Conservation (phyloP, 495 filamentous ascomycete genomes). For the Tuber indicum region DNA sequence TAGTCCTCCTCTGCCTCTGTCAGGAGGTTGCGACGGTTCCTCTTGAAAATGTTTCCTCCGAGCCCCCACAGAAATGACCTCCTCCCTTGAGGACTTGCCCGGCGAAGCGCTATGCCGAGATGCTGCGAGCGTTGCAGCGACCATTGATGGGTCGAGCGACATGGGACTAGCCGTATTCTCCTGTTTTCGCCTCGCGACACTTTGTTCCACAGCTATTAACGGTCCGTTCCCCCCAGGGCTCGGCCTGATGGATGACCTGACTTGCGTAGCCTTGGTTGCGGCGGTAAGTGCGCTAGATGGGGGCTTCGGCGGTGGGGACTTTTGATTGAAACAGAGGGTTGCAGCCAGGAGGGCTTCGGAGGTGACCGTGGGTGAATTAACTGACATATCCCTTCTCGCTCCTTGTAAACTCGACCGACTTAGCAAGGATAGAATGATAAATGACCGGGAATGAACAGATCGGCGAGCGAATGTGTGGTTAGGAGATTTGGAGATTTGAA, state of each 20-base stretch:
- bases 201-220: background rate
- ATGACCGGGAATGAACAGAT: background rate
- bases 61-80: constrained; percentile 10
- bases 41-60: constrained; percentile 18
- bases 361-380: background rate
- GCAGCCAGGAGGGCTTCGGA: constrained; percentile 29
- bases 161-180: background rate
- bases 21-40: background rate
- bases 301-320: constrained; percentile 1
- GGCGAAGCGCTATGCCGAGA: background rate
- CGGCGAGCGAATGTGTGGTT: background rate
- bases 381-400: background rate
- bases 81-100: background rate
- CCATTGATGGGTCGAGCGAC: constrained; percentile 4
- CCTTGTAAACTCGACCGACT: background rate
- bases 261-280: background rate
- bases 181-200: constrained; percentile 1
- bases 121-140: constrained; percentile 13
- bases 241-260: background rate
- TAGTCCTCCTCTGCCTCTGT: background rate
- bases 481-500: background rate
- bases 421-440: background rate
- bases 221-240: background rate
- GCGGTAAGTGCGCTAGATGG: background rate
- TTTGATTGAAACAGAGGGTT: constrained; percentile 29